Evolutionary conservation across 768 basidiomycete species (phyloP), one percentile per base, ranked within the genome.

Genomic region (Lentinus brumalis): DNA sequence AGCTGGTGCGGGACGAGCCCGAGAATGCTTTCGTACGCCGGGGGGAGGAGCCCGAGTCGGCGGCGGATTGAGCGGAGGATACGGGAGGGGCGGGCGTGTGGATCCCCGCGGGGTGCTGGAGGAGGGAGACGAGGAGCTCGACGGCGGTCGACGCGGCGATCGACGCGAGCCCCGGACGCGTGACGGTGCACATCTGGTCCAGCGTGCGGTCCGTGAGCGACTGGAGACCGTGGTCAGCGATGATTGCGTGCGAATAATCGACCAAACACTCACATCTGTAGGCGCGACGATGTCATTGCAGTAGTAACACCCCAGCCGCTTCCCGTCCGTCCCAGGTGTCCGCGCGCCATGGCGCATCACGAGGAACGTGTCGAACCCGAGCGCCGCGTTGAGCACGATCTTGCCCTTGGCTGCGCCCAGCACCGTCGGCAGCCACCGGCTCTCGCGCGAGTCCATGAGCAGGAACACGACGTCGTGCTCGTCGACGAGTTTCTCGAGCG

Each of bases 121-220:
- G 66, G 3, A 97, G 75, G 0, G 94, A 92, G 1, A 92, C 87
- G 26, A 98, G 83, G 9, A 99, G 79, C 72, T 99, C 97, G 1
- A 98, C 96, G 0, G 94, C 95, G 0, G 90, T 91, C 0, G 96
- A 89, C 1, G 91, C 86, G 0, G 97, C 97, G 53, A 98, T 94
- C 0, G 94, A 86, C 0, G 96, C 97, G 2, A 98, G 81, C 0
- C 96, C 96, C 0, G 97, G 97, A 21, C 97, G 80, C 0, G 96
- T 98, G 32, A 99, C 97, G 0, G 97, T 98, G 71, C 97, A 99
- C 96, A 98, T 98, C 73, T 98, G 96, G 73, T 98, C 97, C 14
- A 98, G 83, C 4, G 96, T 96, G 44, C 95, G 83, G 71, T 98
- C 96, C 0, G 91, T 90, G 45, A 91, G 74, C 2, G 85, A 86